Conservation (phyloP, 176 grass and related monocot species). For the Tillandsia leiboldiana region DNA sequence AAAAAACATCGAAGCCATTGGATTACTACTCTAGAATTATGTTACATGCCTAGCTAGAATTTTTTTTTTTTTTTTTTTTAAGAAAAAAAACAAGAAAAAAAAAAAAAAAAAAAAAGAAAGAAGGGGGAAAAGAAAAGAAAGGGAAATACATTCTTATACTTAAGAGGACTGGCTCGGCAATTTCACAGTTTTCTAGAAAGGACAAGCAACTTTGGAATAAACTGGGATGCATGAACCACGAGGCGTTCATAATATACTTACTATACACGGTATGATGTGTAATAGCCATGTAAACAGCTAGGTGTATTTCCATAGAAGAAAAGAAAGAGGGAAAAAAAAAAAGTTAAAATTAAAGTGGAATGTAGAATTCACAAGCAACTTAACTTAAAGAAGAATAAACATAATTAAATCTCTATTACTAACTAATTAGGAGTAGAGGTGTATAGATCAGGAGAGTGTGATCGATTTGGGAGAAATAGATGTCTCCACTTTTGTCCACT, state of each 20-base stretch:
- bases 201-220: constrained; percentile 16
- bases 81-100: no score
- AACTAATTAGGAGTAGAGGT: not conserved
- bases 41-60: no score
- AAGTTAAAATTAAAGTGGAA: constrained; percentile 21
- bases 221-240: constrained; percentile 10
- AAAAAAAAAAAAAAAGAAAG: no score
- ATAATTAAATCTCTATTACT: constrained; percentile 2
- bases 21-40: no score
- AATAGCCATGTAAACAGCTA: constrained; percentile 19
- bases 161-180: constrained; percentile 5
- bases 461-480: constrained; percentile 7
- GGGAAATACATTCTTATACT: no score
- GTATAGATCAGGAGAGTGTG: not conserved
- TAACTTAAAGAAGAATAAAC: constrained; percentile 14
- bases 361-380: constrained; percentile 13
- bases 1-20: no score
- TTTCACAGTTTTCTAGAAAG: constrained; percentile 30
- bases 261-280: constrained; percentile 4
- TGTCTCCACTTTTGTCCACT: no score
- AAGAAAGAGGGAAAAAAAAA: not conserved
- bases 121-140: no score
- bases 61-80: no score
- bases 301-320: constrained; percentile 25
- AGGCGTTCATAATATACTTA: constrained; percentile 19